Evolutionary conservation across 345 rosid genomes (phyloP), one percentile per base, ranked within the genome.

Genomic region (Hibiscus trionum): DNA sequence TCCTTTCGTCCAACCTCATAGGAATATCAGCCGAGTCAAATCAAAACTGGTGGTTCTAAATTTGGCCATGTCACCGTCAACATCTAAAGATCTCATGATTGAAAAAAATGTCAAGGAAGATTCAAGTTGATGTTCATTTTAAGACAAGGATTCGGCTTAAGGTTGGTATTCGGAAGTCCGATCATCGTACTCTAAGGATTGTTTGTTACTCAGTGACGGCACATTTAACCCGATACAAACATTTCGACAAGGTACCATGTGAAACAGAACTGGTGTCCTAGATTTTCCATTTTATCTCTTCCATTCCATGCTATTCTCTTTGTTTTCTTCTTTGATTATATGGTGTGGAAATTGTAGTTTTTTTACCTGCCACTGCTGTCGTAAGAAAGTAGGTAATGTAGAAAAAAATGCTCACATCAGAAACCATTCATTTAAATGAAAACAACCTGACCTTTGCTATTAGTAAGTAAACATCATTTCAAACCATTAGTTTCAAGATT

Each of bases 1-100:
- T n/a, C 86, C 95, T 4, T 94, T 95, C 80, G 73, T 79, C 11
- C 99, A 88, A 59, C 83, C 83, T n/a, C 88, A 81, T 1, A 72
- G 80, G 70, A 95, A 90, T 31, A 80, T 80, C 73, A 89, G 92
- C 0, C 81, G 77, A 37, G 69, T 95, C 2, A 80, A 88, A 55
- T 73, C 88, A 0, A 82, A 72, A 74, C 77, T 88, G 21, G 83
- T 71, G 70, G 83, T 96, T 5, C 75, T 78, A 9, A 80, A 84
- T 3, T 82, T 82, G 50, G 83, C 87, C 5, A n/a, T 94, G 78
- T 62, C 81, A 10, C 69, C 63, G 4, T 69, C 74, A 3, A 72
- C 77, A 61, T 78, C 84, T 0, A 88, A 66, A 77, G 90, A 87
- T 44, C 62, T 94, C 56, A 82, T 67, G 76, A 29, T 19, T 7